phyloP scores from a whole-genome alignment of 2,329 filamentous ascomycete genomes.

The Neonectria neomacrospora region DNA sequence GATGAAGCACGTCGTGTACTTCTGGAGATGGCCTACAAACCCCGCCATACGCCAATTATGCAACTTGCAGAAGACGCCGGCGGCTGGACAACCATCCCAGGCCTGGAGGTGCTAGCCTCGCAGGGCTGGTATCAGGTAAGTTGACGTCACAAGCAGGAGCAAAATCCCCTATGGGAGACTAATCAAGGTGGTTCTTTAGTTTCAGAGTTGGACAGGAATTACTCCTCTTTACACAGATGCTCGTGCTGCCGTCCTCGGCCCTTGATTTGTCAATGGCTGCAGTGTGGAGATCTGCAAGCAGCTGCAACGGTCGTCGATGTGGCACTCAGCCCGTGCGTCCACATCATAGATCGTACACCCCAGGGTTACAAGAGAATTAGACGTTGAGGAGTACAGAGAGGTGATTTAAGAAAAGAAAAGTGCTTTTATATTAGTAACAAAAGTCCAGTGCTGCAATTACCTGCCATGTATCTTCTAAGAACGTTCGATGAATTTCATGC shows the following conservation, averaged over 20 bases:
- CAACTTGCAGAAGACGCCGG: slow-evolving; percentile 76
- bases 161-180: slow-evolving; percentile 20
- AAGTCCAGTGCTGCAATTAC: neutral
- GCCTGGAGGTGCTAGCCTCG: slow-evolving; percentile 87
- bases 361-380: too few species aligned
- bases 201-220: slow-evolving; percentile 87
- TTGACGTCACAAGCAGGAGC: slow-evolving; percentile 28
- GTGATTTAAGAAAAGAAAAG: neutral
- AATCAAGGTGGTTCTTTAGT: slow-evolving; percentile 57
- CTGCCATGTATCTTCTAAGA: neutral
- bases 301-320: neutral
- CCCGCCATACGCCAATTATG: slow-evolving; percentile 84
- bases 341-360: neutral
- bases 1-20: slow-evolving; percentile 66
- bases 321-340: neutral
- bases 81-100: slow-evolving; percentile 86
- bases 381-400: neutral
- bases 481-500: too few species aligned
- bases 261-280: slow-evolving; percentile 16
- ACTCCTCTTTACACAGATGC: slow-evolving; percentile 77
- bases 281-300: slow-evolving; percentile 10
- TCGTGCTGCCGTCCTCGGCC: slow-evolving; percentile 66
- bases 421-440: neutral
- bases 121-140: slow-evolving; percentile 89
- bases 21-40: slow-evolving; percentile 97